Base-by-base conservation (phyloP, 2,329 filamentous ascomycete species). In the Penicillium palitans region DNA sequence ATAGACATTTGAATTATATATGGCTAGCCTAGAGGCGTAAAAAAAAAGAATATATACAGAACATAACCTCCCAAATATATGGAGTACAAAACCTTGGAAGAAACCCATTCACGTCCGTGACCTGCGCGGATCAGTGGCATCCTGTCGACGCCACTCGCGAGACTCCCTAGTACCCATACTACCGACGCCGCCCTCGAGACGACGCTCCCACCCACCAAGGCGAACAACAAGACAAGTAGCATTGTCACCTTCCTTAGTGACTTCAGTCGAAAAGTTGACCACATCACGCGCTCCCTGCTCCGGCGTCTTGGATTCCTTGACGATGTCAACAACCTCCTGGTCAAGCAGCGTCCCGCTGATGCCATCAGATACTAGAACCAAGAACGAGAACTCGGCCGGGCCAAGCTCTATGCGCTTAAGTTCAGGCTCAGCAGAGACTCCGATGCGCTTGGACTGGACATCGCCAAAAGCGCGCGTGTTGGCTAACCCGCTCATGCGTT, bases 391-490 rank as follows among this genome's bases (percentile, higher is more conserved):
- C 74, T 97, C 88, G 0, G 91, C 92, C 0, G 93, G 89, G 0
- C 83, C 83, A 61, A 98, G 81, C 63, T 97, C 90, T 13, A 92
- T 80, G 37, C 90, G 87, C 1, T 85, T 86, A 60, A 97, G 86
- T 70, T 98, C 93, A 0, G 95, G 95, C 76, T 99, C 95, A 1
- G 95, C 95, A 4, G 89, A 93, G 13, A 99, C 93, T 29, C 95
- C 95, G 52, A 98, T 88, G 53, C 93, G 89, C 77, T 99, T 99
- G 57, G 87, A 90, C 35, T 84, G 84, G 77, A 97, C 91, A 78
- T 99, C 95, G 27, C 95, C 95, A 72, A 99, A 98, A 4, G 95
- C 84, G 31, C 95, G 90, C 33, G 91, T 96, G 77, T 99, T 99
- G 66, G 95, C 95, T 0, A 99, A 83, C 0, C 95, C 93, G 15